Evolutionary conservation across 2,329 filamentous ascomycete genomes (phyloP).

Genomic region (Hymenoscyphus albidus): DNA sequence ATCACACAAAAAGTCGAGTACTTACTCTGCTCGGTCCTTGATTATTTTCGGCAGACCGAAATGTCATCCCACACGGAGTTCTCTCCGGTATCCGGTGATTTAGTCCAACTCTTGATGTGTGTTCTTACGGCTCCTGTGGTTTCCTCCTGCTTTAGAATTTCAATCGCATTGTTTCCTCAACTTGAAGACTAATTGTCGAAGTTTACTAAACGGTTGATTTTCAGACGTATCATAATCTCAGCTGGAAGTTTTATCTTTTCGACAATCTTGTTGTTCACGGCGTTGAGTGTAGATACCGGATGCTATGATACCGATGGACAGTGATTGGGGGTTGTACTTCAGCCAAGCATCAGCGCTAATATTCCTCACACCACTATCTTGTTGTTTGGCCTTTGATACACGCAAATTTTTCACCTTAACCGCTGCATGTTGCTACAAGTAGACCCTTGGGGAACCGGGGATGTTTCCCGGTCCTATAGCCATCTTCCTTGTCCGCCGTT

Average conservation of each 20-base stretch:
- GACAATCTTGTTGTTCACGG: neutral
- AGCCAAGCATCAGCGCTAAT: neutral
- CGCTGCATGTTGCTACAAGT: neutral
- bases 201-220: too few species aligned
- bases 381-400: neutral
- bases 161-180: too few species aligned
- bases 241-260: too few species aligned
- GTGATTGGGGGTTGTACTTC: neutral
- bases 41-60: neutral
- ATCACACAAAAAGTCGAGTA: neutral
- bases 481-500: neutral
- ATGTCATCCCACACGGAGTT: neutral
- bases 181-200: too few species aligned
- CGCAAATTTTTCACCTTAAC: neutral
- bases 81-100: neutral
- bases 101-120: neutral
- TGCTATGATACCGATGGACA: neutral
- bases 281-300: neutral
- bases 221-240: too few species aligned
- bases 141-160: neutral
- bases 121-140: neutral
- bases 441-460: neutral
- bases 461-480: neutral
- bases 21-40: neutral
- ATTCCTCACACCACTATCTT: neutral